Evolutionary conservation across 352 stramenopile species (phyloP).

Genomic region (Phytophthora meadii): DNA sequence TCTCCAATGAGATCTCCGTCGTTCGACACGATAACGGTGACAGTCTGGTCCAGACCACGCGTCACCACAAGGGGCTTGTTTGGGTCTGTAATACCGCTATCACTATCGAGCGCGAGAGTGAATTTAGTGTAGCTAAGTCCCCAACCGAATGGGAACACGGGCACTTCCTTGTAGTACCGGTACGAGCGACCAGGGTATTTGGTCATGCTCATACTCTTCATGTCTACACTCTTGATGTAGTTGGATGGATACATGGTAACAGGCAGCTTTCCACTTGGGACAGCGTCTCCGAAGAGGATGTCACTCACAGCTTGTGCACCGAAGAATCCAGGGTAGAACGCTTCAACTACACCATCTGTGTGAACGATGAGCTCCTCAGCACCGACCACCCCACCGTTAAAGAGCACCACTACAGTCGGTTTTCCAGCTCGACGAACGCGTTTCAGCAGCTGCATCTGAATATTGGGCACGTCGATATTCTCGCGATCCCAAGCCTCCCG

Average conservation of each 20-base stretch:
- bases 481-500: constrained; percentile 75
- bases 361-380: constrained; percentile 76
- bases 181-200: constrained; percentile 91
- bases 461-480: constrained; percentile 72
- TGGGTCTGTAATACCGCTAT: constrained; percentile 8
- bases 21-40: constrained; percentile 66
- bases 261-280: constrained; percentile 83
- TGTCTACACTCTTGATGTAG: constrained; percentile 75
- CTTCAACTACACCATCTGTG: constrained; percentile 71
- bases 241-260: constrained; percentile 89
- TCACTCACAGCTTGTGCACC: constrained; percentile 82
- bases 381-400: constrained; percentile 88
- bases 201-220: constrained; percentile 93
- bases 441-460: constrained; percentile 82
- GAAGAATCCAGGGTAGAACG: constrained; percentile 87
- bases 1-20: constrained; percentile 59
- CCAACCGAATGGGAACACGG: constrained; percentile 91
- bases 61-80: constrained; percentile 43
- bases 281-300: constrained; percentile 84
- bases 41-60: constrained; percentile 42
- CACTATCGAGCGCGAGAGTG: constrained; percentile 32
- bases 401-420: constrained; percentile 84
- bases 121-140: constrained; percentile 93
- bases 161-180: constrained; percentile 90
- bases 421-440: constrained; percentile 64